A percentile compares a stretch with the other conserved stretches of the same genome.
Evolutionary conservation across 257 asterid genomes (phyloP).

Genomic region (Striga asiatica): DNA sequence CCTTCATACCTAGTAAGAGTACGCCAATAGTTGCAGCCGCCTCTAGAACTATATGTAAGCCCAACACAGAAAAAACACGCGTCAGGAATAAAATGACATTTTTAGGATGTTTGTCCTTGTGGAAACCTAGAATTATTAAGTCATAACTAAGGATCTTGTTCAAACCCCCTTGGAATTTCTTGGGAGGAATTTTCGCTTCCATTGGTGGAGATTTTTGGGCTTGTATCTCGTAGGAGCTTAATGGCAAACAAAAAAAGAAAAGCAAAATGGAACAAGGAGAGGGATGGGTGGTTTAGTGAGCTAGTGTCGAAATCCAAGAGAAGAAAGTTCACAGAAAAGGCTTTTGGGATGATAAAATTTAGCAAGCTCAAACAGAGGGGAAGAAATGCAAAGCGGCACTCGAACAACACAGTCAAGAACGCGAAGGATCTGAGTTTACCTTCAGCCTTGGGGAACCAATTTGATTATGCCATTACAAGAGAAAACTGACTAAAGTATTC

Average conservation of each 20-base stretch:
- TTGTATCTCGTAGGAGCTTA: slow-evolving; percentile 3
- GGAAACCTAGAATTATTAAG: slow-evolving; percentile 8
- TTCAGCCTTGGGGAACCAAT: slow-evolving; percentile 19
- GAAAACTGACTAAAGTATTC: slow-evolving; percentile 13
- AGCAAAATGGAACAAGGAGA: slow-evolving; percentile 25
- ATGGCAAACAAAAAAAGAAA: slow-evolving; percentile 21
- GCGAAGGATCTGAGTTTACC: slow-evolving; percentile 27
- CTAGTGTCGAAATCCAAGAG: slow-evolving; percentile 32
- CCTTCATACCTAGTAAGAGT: neutral
- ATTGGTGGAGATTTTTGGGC: neutral
- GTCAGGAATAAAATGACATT: slow-evolving; percentile 7
- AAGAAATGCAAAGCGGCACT: slow-evolving; percentile 14
- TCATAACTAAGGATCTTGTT: too few relatives aligned
- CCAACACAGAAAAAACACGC: slow-evolving; percentile 15
- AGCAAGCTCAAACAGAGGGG: slow-evolving; percentile 25
- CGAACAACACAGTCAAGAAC: slow-evolving; percentile 29
- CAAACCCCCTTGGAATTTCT: too few relatives aligned
- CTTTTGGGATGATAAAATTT: slow-evolving; percentile 15
- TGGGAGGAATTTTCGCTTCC: neutral
- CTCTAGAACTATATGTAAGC: slow-evolving; percentile 24
- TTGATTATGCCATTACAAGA: slow-evolving; percentile 32
- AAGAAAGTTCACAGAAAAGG: slow-evolving; percentile 31
- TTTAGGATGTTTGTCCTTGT: slow-evolving; percentile 11
- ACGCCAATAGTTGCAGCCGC: slow-evolving; percentile 7
- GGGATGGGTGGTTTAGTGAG: slow-evolving; percentile 32